Conservation (phyloP, 768 basidiomycete species). For the Cystofilobasidium bisporidii region DNA sequence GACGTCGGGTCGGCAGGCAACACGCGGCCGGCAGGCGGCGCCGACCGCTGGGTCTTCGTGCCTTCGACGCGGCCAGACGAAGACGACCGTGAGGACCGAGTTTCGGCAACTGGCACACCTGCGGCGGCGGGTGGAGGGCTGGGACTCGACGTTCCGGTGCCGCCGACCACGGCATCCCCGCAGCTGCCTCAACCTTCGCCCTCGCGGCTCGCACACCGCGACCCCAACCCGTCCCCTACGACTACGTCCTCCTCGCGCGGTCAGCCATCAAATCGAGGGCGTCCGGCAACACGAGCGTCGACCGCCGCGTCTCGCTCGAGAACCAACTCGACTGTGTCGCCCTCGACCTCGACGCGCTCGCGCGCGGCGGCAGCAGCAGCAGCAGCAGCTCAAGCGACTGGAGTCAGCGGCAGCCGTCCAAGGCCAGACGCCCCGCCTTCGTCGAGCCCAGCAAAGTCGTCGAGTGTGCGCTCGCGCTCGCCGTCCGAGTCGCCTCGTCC, state of each 20-base stretch:
- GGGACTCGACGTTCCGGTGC: too few relatives aligned
- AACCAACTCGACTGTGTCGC: not conserved
- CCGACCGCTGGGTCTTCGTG: not conserved
- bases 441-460: not conserved
- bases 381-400: not conserved
- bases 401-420: not conserved
- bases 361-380: not conserved
- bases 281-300: not conserved
- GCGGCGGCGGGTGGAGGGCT: too few relatives aligned
- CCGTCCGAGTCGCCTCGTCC: not conserved
- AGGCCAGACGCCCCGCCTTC: not conserved
- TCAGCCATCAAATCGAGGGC: not conserved
- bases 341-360: not conserved
- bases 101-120: too few relatives aligned
- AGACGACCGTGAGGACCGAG: too few relatives aligned
- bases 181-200: too few relatives aligned
- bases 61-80: not conserved
- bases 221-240: too few relatives aligned
- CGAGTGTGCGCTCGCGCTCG: not conserved
- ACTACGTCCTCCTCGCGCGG: not conserved
- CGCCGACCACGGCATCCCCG: too few relatives aligned
- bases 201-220: too few relatives aligned
- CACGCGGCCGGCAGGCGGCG: not conserved
- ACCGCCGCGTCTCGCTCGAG: not conserved
- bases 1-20: not conserved